phyloP scores from a whole-genome alignment of 2,329 filamentous ascomycete genomes.

The Exophiala viscosa region DNA sequence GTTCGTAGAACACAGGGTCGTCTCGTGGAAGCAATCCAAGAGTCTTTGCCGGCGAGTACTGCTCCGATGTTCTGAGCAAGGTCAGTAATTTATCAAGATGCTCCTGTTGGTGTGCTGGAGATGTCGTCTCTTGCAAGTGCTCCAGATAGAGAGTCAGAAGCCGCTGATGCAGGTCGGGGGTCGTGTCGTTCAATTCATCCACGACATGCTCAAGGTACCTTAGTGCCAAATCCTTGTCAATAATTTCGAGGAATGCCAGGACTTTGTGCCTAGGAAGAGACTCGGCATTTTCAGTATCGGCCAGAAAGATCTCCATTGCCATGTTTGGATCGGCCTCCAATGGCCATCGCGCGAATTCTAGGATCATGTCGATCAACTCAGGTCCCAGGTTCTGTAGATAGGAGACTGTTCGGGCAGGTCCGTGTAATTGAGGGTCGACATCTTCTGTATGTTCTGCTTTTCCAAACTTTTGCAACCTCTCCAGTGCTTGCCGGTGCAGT shows the following conservation, averaged over 20 bases:
- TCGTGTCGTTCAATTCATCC: conserved; percentile 76
- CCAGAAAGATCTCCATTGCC: conserved; percentile 89
- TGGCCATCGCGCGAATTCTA: conserved; percentile 90
- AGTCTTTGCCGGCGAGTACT: conserved; percentile 77
- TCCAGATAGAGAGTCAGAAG: conserved; percentile 70
- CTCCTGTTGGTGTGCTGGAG: conserved; percentile 50
- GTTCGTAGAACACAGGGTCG: conserved; percentile 81
- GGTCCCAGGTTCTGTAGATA: conserved; percentile 89
- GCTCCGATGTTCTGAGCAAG: conserved; percentile 71
- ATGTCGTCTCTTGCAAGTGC: conserved; percentile 41
- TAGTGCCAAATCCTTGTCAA: conserved; percentile 69
- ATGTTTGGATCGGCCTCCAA: conserved; percentile 66
- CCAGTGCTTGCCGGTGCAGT: conserved; percentile 80
- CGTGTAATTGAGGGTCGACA: conserved; percentile 59
- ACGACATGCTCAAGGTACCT: conserved; percentile 89
- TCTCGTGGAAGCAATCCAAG: conserved; percentile 75
- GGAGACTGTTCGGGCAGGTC: conserved; percentile 75
- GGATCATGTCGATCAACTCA: conserved; percentile 81
- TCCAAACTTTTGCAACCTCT: conserved; percentile 78
- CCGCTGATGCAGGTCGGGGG: conserved; percentile 80
- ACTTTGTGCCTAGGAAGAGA: conserved; percentile 75
- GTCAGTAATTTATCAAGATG: conserved; percentile 65
- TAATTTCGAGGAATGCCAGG: conserved; percentile 65
- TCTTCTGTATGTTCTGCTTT: conserved; percentile 46
- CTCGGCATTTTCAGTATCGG: conserved; percentile 93